Base-by-base conservation (phyloP, 169 alveolate genomes). In the Plasmodium gaboni region DNA sequence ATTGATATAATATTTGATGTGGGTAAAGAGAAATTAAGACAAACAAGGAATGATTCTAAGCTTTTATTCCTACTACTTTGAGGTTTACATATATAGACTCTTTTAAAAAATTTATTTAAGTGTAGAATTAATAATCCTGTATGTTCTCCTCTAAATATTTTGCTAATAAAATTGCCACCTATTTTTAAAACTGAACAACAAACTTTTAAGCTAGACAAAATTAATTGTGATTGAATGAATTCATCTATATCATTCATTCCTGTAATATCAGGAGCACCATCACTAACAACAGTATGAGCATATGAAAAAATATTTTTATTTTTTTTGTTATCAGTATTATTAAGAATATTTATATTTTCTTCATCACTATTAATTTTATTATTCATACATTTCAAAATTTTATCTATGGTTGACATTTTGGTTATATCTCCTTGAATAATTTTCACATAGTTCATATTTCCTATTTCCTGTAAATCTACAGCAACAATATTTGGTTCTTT, bases 251-350 rank as follows among this genome's bases (percentile, higher is more conserved):
- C 98, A 88, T 97, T 98, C 93, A 97, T 95, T 13, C 99, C 99
- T 26, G 99, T 97, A 2, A 98, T 98, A 88, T 98, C 99, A 2
- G 99, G 99, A 5, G 99, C 99, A 1, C 99, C 99, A 95, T 98
- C 99, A 86, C 99, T 96, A 15, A 98, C 96, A 32, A 98, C 98
- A 42, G 98, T 89, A 67, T 98, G 98, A 0, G 99, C 98, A 69
- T 94, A 92, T 60, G 73, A 53, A 73, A 59, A 93, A 73, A 65
- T 93, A 68, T 68, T 68, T 19, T 15, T 2, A 6, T 6, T 22
- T 4, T 44, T 44, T 1, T 15, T 22, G 5, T 64, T 7, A 13
- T 0, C 17, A 15, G 2, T 60, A 72, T 87, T 22, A 74, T 50
- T 2, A 28, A 67, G 46, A 73, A 22, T 17, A 38, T 42, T 69